These are phyloP conservation scores for Mallotus japonicus DNA, from an alignment of 441 rosid genomes.

Conservation along the genomic window DNA sequence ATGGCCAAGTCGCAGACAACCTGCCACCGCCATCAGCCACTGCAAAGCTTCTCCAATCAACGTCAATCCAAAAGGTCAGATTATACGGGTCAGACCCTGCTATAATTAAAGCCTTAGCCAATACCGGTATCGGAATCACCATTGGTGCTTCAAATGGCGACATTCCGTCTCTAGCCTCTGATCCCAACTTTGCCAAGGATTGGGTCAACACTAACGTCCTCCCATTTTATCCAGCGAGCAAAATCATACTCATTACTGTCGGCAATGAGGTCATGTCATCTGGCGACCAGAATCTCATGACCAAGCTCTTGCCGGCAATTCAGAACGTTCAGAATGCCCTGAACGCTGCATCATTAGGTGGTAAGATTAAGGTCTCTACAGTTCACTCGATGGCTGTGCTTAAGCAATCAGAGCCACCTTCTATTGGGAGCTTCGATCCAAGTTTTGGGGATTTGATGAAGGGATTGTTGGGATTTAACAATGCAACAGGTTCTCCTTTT, in stretches of 20 bases:
- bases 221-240: slow-evolving; percentile 77
- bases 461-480: slow-evolving; percentile 60
- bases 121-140: slow-evolving; percentile 69
- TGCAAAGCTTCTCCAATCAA: slow-evolving; percentile 76
- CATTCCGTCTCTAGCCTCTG: slow-evolving; percentile 64
- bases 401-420: slow-evolving; percentile 73
- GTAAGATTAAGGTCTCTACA: slow-evolving; percentile 71
- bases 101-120: slow-evolving; percentile 69
- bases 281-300: slow-evolving; percentile 48
- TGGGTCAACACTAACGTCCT: slow-evolving; percentile 66
- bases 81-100: slow-evolving; percentile 74
- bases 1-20: slow-evolving; percentile 77
- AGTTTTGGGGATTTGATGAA: slow-evolving; percentile 55
- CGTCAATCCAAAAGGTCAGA: slow-evolving; percentile 67
- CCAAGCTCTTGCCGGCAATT: slow-evolving; percentile 74
- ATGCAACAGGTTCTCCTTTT: slow-evolving; percentile 75
- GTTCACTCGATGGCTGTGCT: slow-evolving; percentile 80
- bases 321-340: slow-evolving; percentile 70
- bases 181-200: slow-evolving; percentile 56
- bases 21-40: slow-evolving; percentile 72
- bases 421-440: slow-evolving; percentile 54
- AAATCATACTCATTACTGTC: slow-evolving; percentile 65
- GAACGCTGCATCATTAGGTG: slow-evolving; percentile 51
- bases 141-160: slow-evolving; percentile 65
- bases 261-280: slow-evolving; percentile 74